Evolutionary conservation across 805 yeast genomes (phyloP).

Genomic region (Cyberlindnera lachancei): DNA sequence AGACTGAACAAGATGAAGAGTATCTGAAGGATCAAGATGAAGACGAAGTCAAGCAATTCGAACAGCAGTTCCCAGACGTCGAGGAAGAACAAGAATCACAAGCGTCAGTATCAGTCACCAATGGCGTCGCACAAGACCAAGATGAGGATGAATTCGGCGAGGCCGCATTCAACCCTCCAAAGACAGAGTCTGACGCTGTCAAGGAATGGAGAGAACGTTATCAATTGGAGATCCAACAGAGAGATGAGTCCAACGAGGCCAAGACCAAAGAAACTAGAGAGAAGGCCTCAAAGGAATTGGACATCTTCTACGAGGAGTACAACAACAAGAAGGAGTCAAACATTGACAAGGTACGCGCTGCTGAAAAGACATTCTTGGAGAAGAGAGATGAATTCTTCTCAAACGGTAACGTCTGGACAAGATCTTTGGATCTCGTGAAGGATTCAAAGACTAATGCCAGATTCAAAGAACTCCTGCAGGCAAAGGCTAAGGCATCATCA

Average conservation of each 20-base stretch:
- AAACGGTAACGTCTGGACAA: conserved; percentile 76
- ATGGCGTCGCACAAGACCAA: conserved; percentile 17
- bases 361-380: conserved; percentile 62
- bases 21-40: conserved; percentile 31
- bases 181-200: conserved; percentile 47
- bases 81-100: conserved; percentile 25
- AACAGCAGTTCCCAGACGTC: conserved; percentile 58
- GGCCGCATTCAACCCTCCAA: conserved; percentile 21
- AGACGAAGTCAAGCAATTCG: conserved; percentile 50
- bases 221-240: conserved; percentile 66
- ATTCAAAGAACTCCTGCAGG: conserved; percentile 22
- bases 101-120: neutral
- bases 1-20: conserved; percentile 53
- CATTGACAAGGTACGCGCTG: conserved; percentile 53
- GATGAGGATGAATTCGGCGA: conserved; percentile 38
- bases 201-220: conserved; percentile 79
- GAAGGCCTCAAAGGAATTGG: conserved; percentile 76
- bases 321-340: conserved; percentile 73
- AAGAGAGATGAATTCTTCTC: conserved; percentile 72
- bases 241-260: conserved; percentile 64
- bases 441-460: conserved; percentile 25
- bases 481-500: conserved; percentile 20
- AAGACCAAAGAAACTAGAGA: conserved; percentile 60
- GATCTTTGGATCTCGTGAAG: conserved; percentile 47
- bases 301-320: conserved; percentile 88